phyloP scores from a whole-genome alignment of 192 early-diverging fungal species.

The Gonapodya sp. region DNA sequence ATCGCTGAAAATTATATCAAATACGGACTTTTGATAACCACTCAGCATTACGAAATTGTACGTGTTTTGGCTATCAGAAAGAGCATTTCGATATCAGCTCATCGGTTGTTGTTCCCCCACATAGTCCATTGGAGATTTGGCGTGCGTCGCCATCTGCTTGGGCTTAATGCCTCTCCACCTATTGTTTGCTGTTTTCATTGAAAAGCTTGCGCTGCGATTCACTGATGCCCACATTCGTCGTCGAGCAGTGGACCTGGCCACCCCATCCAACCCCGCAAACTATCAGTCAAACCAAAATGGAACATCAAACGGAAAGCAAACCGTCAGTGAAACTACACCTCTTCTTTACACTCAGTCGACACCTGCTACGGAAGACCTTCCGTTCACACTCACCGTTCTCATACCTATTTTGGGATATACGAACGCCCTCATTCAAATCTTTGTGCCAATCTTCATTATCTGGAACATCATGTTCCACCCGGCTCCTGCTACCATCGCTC shows the following conservation, averaged over 20 bases:
- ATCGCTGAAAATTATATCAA: slow-evolving; percentile 83
- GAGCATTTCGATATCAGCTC: no score
- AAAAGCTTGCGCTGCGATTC: slow-evolving; percentile 32
- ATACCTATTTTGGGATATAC: slow-evolving; percentile 28
- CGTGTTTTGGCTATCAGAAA: no score
- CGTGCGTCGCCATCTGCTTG: slow-evolving; percentile 36
- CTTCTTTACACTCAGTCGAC: background rate
- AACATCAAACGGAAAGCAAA: no score
- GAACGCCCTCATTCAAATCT: slow-evolving; percentile 45
- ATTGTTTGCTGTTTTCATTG: slow-evolving; percentile 47
- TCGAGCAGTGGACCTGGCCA: background rate
- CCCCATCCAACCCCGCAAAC: background rate
- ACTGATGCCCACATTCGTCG: background rate
- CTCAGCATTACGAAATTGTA: slow-evolving; percentile 31
- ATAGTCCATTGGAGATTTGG: slow-evolving; percentile 43
- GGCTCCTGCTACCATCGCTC: slow-evolving; percentile 47
- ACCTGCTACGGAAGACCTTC: background rate
- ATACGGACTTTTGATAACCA: slow-evolving; percentile 69
- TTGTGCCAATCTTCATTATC: slow-evolving; percentile 51
- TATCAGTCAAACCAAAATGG: no score
- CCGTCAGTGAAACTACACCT: background rate
- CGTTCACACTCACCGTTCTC: background rate
- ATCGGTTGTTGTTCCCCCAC: slow-evolving; percentile 11
- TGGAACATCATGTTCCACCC: slow-evolving; percentile 63
- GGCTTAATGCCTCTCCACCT: slow-evolving; percentile 40